Conservation (phyloP, 1,139 yeast species). For the Blastobotrys malaysiensis region DNA sequence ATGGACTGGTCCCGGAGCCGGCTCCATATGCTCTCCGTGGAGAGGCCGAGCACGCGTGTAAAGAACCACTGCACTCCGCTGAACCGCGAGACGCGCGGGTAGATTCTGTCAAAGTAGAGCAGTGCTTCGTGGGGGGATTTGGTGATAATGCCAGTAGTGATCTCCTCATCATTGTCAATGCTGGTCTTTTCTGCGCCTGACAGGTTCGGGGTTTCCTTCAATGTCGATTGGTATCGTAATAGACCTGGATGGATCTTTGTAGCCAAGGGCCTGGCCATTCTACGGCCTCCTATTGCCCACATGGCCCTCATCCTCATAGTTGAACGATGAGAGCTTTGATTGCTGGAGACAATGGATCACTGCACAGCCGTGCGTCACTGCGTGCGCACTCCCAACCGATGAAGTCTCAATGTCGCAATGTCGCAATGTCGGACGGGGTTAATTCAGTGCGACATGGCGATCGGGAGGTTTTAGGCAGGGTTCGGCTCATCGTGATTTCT, state of each 20-base stretch:
- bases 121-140: conserved; percentile 49
- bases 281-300: background rate
- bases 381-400: background rate
- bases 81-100: conserved; percentile 23
- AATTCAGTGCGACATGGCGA: background rate
- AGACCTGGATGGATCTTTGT: no score
- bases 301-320: background rate
- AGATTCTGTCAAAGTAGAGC: conserved; percentile 33
- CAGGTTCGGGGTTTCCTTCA: conserved; percentile 7
- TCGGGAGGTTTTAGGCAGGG: background rate
- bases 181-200: conserved; percentile 8
- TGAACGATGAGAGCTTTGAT: no score
- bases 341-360: background rate
- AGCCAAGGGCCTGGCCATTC: background rate
- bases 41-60: conserved; percentile 10
- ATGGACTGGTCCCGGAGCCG: conserved; percentile 34
- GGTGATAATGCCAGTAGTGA: conserved; percentile 52
- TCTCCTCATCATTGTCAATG: conserved; percentile 9
- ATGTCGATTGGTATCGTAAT: conserved; percentile 2
- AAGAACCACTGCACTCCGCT: conserved; percentile 12
- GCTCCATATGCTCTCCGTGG: conserved; percentile 13
- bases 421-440: background rate
- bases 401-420: no score
- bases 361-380: background rate
- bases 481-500: background rate